Conservation (phyloP, 2,329 filamentous ascomycete species). For the Aspergillus alliaceus region DNA sequence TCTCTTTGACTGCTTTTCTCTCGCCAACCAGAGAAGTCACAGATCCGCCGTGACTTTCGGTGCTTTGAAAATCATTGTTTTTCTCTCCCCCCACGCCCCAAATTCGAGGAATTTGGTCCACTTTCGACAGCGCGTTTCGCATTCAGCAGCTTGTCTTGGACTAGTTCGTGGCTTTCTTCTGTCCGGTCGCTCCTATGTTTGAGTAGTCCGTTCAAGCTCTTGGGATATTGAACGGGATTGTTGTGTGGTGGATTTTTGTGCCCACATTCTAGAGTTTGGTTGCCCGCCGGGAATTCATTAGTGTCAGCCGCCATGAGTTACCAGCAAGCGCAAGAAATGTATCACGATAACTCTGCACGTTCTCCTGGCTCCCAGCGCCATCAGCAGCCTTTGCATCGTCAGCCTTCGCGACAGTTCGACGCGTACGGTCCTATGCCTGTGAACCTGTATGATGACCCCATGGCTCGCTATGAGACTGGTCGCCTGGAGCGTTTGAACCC, state of each 20-base stretch:
- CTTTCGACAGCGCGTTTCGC: slow-evolving; percentile 13
- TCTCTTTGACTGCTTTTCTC: slow-evolving; percentile 11
- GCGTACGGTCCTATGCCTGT: slow-evolving; percentile 65
- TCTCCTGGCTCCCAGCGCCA: slow-evolving; percentile 73
- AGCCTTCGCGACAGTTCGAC: slow-evolving; percentile 77
- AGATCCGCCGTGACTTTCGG: slow-evolving; percentile 2
- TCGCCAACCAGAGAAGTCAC: slow-evolving; percentile 5
- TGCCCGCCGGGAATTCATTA: slow-evolving; percentile 24
- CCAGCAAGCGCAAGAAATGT: slow-evolving; percentile 51
- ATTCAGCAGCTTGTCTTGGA: slow-evolving; percentile 3
- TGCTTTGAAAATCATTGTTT: neutral
- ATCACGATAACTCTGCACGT: slow-evolving; percentile 72
- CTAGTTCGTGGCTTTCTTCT: slow-evolving; percentile 6
- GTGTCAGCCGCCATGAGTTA: slow-evolving; percentile 34
- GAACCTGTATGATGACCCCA: slow-evolving; percentile 71
- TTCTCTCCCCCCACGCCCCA: neutral
- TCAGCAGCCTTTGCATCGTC: slow-evolving; percentile 65
- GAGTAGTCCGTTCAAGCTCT: slow-evolving; percentile 26
- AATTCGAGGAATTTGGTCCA: slow-evolving; percentile 2
- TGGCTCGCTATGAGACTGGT: slow-evolving; percentile 56
- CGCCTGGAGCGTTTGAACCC: slow-evolving; percentile 59
- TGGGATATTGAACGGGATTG: slow-evolving; percentile 22
- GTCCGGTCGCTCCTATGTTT: slow-evolving; percentile 32
- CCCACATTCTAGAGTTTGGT: slow-evolving; percentile 32
- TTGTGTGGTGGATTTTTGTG: slow-evolving; percentile 31